Base-by-base conservation (phyloP, 345 rosid genomes). In the Brassica carinata region DNA sequence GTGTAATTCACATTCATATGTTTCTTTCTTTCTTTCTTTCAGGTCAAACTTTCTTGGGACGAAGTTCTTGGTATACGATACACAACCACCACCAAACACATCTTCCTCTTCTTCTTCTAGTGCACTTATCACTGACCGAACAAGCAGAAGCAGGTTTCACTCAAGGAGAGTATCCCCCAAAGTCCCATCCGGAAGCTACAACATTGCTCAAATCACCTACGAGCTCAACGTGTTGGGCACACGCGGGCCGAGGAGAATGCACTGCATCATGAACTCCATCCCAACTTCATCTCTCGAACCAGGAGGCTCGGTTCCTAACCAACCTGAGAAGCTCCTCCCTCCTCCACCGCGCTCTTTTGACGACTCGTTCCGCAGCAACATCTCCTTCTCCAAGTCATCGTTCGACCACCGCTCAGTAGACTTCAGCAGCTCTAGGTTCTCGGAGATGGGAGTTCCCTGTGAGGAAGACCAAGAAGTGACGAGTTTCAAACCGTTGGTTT, bases 31-130 rank as follows among this genome's bases (percentile, higher is more conserved):
- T 75, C 30, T 69, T 3, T 73, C 17, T 29, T 29, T 45, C 58
- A 89, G 93, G 72, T 89, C 93, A 77, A 89, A 89, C 78, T 89
- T 89, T 72, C 89, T 89, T 0, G 93, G 92, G 68, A 89, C 92
- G 19, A 89, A 89, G 76, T 89, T 89, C 69, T 83, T 87, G 75
- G 86, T 87, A 48, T 89, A 87, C 69, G 92, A 89, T 31, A 89
- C 90, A 8, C 92, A 89, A 72, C 88, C 92, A 72, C 88, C 92
- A 87, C 9, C 83, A 48, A 67, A 30, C 81, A 26, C 84, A 78
- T 69, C 82, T 84, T 19, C 85, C 2, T 45, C 57, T 75, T 26
- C 84, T 74, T 19, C 85, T 2, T 55, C 62, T 23, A 80, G 74
- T 77, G 51, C 81, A 63, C 87, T 86, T n/a, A 80, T 86, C 81